Conservation (phyloP, 768 basidiomycete genomes). For the Leucosporidium creatinivorum region DNA sequence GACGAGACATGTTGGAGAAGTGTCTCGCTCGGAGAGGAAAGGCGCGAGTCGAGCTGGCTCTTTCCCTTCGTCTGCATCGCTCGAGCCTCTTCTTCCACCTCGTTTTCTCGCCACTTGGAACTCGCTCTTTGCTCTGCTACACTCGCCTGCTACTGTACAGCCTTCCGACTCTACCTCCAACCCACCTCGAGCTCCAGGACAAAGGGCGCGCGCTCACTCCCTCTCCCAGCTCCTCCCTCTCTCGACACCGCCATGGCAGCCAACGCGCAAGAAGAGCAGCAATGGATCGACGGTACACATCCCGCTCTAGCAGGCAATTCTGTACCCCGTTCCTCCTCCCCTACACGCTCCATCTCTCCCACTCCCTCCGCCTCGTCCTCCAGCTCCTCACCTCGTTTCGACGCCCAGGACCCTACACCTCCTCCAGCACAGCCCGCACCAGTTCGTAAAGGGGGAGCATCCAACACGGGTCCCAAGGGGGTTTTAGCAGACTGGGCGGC, state of each 20-base stretch:
- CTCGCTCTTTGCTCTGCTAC: no score
- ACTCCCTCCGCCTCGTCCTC: constrained; percentile 6
- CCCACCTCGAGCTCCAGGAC: no score
- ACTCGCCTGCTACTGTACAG: no score
- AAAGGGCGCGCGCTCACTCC: no score
- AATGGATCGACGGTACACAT: constrained; percentile 32
- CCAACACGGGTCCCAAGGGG: constrained; percentile 38
- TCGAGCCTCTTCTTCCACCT: no score
- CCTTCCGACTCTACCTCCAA: no score
- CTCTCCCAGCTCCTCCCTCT: no score
- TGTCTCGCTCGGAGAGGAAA: no score
- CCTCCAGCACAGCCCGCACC: background rate
- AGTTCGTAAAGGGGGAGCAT: background rate
- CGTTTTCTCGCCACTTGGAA: no score
- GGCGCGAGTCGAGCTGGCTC: no score
- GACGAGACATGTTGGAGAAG: no score
- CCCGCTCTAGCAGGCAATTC: constrained; percentile 29
- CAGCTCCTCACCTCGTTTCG: background rate
- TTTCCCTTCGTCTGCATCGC: no score
- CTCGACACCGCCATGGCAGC: background rate
- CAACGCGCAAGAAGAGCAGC: constrained; percentile 17
- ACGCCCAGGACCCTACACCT: background rate
- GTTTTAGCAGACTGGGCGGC: constrained; percentile 32
- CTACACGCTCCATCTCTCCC: constrained; percentile 3
- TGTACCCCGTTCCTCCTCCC: constrained; percentile 21